These are phyloP conservation scores for Sporothrix protearum DNA, from an alignment of 2,329 filamentous ascomycete genomes.

Conservation along the genomic window DNA sequence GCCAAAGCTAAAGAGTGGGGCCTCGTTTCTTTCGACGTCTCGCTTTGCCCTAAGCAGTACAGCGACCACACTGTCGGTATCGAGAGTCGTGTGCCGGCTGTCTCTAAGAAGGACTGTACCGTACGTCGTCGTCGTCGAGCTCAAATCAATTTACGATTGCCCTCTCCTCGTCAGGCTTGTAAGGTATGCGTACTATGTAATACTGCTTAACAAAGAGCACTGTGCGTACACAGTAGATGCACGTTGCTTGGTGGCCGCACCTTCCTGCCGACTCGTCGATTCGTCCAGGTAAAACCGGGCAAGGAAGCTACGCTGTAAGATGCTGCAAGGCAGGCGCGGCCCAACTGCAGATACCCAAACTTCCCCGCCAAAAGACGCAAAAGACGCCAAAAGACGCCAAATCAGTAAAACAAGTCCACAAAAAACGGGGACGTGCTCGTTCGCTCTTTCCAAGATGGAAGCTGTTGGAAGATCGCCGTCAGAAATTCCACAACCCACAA, in stretches of 20 bases:
- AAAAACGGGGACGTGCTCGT: constrained; percentile 4
- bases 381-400: no score
- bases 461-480: constrained; percentile 28
- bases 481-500: constrained; percentile 2
- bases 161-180: no score
- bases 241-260: constrained; percentile 8
- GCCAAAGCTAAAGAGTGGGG: background rate
- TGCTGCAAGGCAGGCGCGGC: background rate
- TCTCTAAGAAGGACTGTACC: background rate
- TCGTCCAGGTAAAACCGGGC: background rate
- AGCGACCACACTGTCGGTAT: constrained; percentile 16
- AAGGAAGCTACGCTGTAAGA: constrained; percentile 6
- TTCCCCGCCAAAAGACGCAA: background rate
- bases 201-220: background rate
- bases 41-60: background rate
- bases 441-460: constrained; percentile 25
- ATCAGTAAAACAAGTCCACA: no score
- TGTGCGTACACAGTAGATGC: constrained; percentile 16
- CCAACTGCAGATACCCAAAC: background rate
- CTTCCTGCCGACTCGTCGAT: background rate
- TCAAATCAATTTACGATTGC: no score
- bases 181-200: no score
- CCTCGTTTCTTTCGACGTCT: background rate
- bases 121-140: no score
- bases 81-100: background rate